Conservation (phyloP, 768 basidiomycete species). For the Arthromyces matolae region DNA sequence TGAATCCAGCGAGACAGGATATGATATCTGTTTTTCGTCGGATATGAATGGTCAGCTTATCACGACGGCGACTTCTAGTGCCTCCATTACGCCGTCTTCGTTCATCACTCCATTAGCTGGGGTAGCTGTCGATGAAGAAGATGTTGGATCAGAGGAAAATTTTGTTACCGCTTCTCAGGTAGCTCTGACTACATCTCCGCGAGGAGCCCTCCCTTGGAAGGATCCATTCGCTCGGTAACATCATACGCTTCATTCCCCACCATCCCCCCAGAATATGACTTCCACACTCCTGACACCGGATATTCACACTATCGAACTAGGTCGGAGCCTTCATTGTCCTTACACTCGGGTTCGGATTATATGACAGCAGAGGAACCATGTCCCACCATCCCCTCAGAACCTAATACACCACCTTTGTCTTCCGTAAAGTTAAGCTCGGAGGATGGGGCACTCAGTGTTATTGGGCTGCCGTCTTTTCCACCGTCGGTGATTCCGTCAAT, state of each 20-base stretch:
- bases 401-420: slow-evolving; percentile 38
- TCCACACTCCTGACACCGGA: slow-evolving; percentile 29
- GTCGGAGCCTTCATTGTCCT: slow-evolving; percentile 24
- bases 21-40: slow-evolving; percentile 51
- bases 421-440: slow-evolving; percentile 31
- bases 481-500: slow-evolving; percentile 14
- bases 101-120: slow-evolving; percentile 29
- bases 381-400: slow-evolving; percentile 42
- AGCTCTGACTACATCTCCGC: slow-evolving; percentile 50
- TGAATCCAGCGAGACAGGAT: slow-evolving; percentile 47
- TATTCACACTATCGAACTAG: slow-evolving; percentile 27
- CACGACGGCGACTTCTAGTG: slow-evolving; percentile 28
- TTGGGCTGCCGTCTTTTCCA: slow-evolving; percentile 12
- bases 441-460: slow-evolving; percentile 23
- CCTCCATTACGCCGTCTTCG: slow-evolving; percentile 29
- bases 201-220: slow-evolving; percentile 38
- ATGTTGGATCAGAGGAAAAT: slow-evolving; percentile 33
- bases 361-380: slow-evolving; percentile 46
- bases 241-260: slow-evolving; percentile 58
- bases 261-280: slow-evolving; percentile 51
- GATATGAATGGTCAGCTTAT: slow-evolving; percentile 39
- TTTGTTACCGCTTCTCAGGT: slow-evolving; percentile 45
- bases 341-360: slow-evolving; percentile 40
- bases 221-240: slow-evolving; percentile 44
- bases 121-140: too few species aligned